phyloP scores from a whole-genome alignment of 306 rosid genomes.

The Cucurbita pepo region DNA sequence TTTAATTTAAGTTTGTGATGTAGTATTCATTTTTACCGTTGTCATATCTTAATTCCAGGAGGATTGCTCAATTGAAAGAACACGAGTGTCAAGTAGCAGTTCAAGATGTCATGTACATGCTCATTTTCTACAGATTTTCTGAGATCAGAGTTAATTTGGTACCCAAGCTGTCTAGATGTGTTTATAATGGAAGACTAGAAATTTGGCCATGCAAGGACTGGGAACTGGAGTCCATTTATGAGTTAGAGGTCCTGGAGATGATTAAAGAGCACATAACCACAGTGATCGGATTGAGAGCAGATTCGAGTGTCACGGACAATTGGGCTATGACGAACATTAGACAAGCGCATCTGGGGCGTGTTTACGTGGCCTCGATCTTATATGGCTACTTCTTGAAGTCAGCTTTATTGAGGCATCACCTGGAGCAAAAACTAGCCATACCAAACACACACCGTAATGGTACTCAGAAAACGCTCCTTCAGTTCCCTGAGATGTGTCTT shows the following conservation, averaged over 20 bases:
- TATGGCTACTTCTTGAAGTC: constrained; percentile 87
- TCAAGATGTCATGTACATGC: constrained; percentile 76
- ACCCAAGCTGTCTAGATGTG: constrained; percentile 71
- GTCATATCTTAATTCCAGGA: constrained; percentile 47
- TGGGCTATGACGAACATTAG: constrained; percentile 71
- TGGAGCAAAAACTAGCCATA: constrained; percentile 39
- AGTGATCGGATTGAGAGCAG: constrained; percentile 68
- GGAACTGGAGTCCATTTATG: constrained; percentile 78
- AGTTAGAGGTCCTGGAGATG: constrained; percentile 60
- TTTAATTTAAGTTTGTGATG: background rate
- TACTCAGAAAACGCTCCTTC: constrained; percentile 21
- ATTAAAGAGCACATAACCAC: constrained; percentile 62
- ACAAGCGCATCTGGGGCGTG: constrained; percentile 33
- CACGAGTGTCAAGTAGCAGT: constrained; percentile 59
- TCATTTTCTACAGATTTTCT: constrained; percentile 63
- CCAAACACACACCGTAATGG: constrained; percentile 30
- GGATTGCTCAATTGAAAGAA: constrained; percentile 83
- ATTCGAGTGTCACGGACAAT: constrained; percentile 60
- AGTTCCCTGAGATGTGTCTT: constrained; percentile 24
- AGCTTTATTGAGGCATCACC: constrained; percentile 46
- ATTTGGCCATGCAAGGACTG: constrained; percentile 83
- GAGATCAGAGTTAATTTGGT: constrained; percentile 75
- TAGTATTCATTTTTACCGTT: constrained; percentile 12
- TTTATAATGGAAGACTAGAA: constrained; percentile 80
- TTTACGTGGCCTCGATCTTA: constrained; percentile 66